A percentile compares a stretch with the other conserved stretches of the same genome.
Evolutionary conservation across 306 rosid genomes (phyloP).

Genomic region (Sicyos baderoa): DNA sequence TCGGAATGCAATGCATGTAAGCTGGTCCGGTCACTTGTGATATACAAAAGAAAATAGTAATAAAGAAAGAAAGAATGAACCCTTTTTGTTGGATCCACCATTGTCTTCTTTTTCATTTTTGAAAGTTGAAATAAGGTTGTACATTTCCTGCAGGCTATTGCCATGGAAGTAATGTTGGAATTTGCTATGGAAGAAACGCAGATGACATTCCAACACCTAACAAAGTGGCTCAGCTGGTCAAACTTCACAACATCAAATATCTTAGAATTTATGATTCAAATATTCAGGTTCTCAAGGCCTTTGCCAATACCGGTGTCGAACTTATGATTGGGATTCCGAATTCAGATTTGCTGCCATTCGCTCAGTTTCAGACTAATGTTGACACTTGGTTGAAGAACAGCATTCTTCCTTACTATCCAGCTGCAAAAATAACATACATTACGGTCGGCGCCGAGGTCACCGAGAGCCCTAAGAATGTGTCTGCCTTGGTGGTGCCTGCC

Average conservation of each 20-base stretch:
- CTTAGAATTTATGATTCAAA: constrained; percentile 81
- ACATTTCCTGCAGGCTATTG: constrained; percentile 40
- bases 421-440: constrained; percentile 79
- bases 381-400: constrained; percentile 85
- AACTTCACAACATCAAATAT: constrained; percentile 74
- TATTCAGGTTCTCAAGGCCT: constrained; percentile 81
- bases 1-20: no score
- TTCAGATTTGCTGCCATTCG: constrained; percentile 67
- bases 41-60: no score
- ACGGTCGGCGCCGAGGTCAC: constrained; percentile 96
- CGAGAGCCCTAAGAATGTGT: constrained; percentile 52
- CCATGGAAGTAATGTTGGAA: constrained; percentile 71
- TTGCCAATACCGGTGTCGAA: constrained; percentile 77
- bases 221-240: constrained; percentile 79
- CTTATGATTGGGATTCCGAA: constrained; percentile 87
- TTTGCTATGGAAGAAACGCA: constrained; percentile 93
- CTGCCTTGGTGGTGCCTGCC: constrained; percentile 73
- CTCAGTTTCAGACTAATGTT: constrained; percentile 89
- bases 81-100: neutral
- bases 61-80: no score
- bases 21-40: no score
- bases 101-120: neutral
- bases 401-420: constrained; percentile 79
- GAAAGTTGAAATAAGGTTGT: neutral
- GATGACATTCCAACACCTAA: constrained; percentile 97